Base-by-base conservation (phyloP, 1,139 yeast genomes). In the Pichia sp. region DNA sequence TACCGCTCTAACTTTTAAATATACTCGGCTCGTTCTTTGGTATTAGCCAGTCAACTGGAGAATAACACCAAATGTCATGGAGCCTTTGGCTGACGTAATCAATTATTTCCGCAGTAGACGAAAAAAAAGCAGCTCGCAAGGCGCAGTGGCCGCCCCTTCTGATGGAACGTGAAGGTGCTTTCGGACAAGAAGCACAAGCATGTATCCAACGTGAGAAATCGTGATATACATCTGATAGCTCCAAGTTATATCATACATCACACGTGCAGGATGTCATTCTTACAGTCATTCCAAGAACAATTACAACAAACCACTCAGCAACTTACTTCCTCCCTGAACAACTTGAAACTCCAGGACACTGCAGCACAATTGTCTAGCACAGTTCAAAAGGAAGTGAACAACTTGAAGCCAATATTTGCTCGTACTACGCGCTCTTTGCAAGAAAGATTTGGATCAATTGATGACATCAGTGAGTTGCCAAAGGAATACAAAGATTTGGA, bases 401-500 rank as follows among this genome's bases (percentile, higher is more conserved):
- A 76, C 62, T 61, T 72, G 70, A 64, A 67, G 28, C 86, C 86
- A 22, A 72, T 79, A 52, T 79, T 84, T 40, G 83, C 80, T 63
- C 73, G 85, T 66, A 81, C 85, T 10, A 66, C 78, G 7, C 69
- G 85, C 53, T 66, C 79, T 54, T 79, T 85, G 36, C 91, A 85
- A 66, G 95, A 86, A 68, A 78, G 72, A 60, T 78, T 85, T 55
- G 93, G 91, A 39, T 75, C 83, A 47, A 78, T 77, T 54, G 87
- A 83, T 57, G 91, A 85, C 57, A 76, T 76, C 49, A 79, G 87
- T 57, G 88, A 85, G 65, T 74, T 86, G 52, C 95, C 95, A 40
- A 78, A 78, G 46, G 90, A 85, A 58, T 87, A 87, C 67, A 74
- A 80, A 56, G 76, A 78, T 55, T 73, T 87, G 60, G 95, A 86